A percentile compares a stretch with the other conserved stretches of the same genome.
Evolutionary conservation across 371 early-diverging fungal genomes (phyloP).

Genomic region (Dichotomocladium elegans): DNA sequence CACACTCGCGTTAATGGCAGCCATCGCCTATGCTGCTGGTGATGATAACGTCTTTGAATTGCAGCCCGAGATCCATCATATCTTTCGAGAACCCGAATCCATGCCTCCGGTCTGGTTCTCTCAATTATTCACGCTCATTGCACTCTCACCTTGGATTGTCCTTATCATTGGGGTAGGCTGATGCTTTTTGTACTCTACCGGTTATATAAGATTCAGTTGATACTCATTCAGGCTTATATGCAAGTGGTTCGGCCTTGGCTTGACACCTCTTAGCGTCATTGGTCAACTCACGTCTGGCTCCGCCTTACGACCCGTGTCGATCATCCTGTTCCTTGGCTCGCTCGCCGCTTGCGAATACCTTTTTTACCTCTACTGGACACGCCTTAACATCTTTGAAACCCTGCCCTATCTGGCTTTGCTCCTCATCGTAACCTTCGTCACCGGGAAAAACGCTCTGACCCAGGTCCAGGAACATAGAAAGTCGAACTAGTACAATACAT

Average conservation of each 20-base stretch:
- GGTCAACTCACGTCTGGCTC: constrained; percentile 22
- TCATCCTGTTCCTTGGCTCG: constrained; percentile 54
- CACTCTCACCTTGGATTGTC: constrained; percentile 64
- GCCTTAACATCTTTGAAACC: constrained; percentile 67
- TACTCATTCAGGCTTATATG: too few relatives aligned
- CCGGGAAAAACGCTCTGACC: constrained; percentile 59
- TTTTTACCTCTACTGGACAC: constrained; percentile 69
- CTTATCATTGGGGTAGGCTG: constrained; percentile 55
- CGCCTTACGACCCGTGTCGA: constrained; percentile 30
- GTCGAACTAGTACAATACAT: background rate
- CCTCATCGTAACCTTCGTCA: constrained; percentile 47
- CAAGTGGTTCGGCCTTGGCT: constrained; percentile 56
- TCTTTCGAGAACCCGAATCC: constrained; percentile 60
- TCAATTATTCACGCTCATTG: constrained; percentile 47
- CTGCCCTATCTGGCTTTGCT: constrained; percentile 58
- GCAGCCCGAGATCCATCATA: constrained; percentile 67
- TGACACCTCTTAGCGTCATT: constrained; percentile 40
- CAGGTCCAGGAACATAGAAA: constrained; percentile 31
- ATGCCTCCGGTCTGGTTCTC: constrained; percentile 60
- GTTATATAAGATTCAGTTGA: too few relatives aligned
- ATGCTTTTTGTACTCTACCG: background rate
- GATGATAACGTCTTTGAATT: constrained; percentile 44
- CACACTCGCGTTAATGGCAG: background rate
- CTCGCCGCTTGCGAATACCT: constrained; percentile 55
- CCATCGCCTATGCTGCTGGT: constrained; percentile 27